Conservation (phyloP, 192 early-diverging fungal genomes). For the Physocladia obscura region DNA sequence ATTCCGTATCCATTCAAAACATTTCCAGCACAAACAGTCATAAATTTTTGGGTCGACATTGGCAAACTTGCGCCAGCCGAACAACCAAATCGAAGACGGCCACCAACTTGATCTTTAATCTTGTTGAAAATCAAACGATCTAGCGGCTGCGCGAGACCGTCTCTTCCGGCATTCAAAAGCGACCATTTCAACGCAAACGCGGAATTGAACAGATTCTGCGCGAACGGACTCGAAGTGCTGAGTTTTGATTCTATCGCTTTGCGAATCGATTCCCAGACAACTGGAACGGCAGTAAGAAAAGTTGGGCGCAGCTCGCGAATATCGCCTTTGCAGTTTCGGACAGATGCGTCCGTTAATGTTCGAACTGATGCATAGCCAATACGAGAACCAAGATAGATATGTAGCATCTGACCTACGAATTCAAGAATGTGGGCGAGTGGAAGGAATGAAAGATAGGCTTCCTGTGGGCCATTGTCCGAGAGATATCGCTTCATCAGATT, state of each 20-base stretch:
- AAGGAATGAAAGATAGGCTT: background rate
- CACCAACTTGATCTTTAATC: constrained; percentile 81
- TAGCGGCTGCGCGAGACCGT: constrained; percentile 64
- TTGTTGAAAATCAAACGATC: constrained; percentile 81
- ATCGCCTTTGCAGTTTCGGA: constrained; percentile 68
- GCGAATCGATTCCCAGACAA: constrained; percentile 79
- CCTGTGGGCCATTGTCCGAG: background rate
- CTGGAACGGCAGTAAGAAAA: constrained; percentile 69
- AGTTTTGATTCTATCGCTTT: constrained; percentile 76
- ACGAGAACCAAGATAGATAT: constrained; percentile 38
- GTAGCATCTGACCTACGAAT: constrained; percentile 74
- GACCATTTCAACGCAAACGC: constrained; percentile 74
- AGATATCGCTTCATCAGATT: background rate
- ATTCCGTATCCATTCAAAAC: constrained; percentile 86
- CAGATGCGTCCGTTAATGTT: constrained; percentile 64
- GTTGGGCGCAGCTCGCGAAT: constrained; percentile 67
- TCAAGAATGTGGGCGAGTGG: constrained; percentile 3
- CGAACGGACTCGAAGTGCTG: constrained; percentile 44
- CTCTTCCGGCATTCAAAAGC: constrained; percentile 59
- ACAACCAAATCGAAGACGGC: constrained; percentile 74
- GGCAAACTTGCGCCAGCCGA: constrained; percentile 90
- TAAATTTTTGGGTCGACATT: constrained; percentile 78
- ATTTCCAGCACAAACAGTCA: constrained; percentile 75
- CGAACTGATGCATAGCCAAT: constrained; percentile 66
- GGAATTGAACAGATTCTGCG: constrained; percentile 72